A percentile compares a stretch with the other conserved stretches of the same genome.
Evolutionary conservation across 805 yeast genomes (phyloP).

Genomic region (Groenewaldozyma tartarivorans): DNA sequence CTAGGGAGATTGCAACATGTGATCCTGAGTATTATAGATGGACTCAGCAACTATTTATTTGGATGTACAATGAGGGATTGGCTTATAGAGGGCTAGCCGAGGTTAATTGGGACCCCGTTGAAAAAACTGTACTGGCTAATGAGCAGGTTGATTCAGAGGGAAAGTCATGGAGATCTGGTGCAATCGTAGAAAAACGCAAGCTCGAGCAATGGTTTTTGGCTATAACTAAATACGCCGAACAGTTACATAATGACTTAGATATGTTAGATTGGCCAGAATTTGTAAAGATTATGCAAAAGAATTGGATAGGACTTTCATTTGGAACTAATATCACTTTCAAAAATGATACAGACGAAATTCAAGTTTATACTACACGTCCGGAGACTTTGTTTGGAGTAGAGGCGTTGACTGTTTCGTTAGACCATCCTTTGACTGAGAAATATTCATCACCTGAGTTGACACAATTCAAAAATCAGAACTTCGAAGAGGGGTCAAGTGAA

Average conservation of each 20-base stretch:
- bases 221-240: conserved; percentile 72
- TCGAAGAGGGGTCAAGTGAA: conserved; percentile 39
- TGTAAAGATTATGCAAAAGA: conserved; percentile 80
- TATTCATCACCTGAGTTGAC: conserved; percentile 29
- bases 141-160: conserved; percentile 94
- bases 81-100: conserved; percentile 83
- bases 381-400: conserved; percentile 82
- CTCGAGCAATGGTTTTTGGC: conserved; percentile 92
- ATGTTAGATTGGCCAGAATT: conserved; percentile 75
- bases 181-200: conserved; percentile 71
- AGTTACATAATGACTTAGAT: conserved; percentile 54
- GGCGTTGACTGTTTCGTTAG: conserved; percentile 66
- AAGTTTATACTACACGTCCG: conserved; percentile 78
- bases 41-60: conserved; percentile 79
- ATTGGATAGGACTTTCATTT: conserved; percentile 87
- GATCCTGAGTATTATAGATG: conserved; percentile 81
- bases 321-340: conserved; percentile 64
- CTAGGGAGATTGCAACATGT: conserved; percentile 78
- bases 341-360: conserved; percentile 24
- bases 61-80: conserved; percentile 62
- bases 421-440: conserved; percentile 54
- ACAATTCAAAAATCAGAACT: conserved; percentile 14
- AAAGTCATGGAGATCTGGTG: conserved; percentile 95
- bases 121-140: conserved; percentile 87
- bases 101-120: conserved; percentile 97